Conservation (phyloP, 148 eudicot genomes). For the Diospyros kaki region DNA sequence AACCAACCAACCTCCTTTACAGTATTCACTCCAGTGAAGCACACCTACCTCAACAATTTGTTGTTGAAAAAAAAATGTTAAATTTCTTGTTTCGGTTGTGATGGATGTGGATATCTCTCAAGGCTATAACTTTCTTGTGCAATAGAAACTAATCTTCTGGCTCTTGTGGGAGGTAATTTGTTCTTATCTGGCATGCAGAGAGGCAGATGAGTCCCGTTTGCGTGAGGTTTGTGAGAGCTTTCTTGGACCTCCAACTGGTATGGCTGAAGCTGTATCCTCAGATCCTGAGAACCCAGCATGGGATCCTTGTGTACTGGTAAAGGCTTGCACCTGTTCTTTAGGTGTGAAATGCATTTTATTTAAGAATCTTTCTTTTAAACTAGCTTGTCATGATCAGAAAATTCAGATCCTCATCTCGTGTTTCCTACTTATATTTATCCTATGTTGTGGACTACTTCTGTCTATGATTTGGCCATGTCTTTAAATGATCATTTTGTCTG, state of each 20-base stretch:
- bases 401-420: not conserved
- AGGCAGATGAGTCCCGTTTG: slow-evolving; percentile 85
- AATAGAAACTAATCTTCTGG: not conserved
- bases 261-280: slow-evolving; percentile 51
- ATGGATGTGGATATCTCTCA: slow-evolving; percentile 1
- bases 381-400: not conserved
- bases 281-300: slow-evolving; percentile 52
- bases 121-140: not conserved
- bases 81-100: too few species aligned
- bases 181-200: slow-evolving; percentile 43
- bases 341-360: not conserved
- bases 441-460: not conserved
- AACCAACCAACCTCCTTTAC: too few species aligned
- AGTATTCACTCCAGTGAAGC: not conserved
- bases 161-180: not conserved
- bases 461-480: not conserved
- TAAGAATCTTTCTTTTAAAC: not conserved
- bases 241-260: slow-evolving; percentile 96
- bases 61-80: not conserved
- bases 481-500: not conserved
- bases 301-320: slow-evolving; percentile 93
- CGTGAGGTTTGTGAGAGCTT: slow-evolving; percentile 94
- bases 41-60: not conserved
- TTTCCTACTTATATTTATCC: not conserved
- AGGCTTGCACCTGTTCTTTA: slow-evolving; percentile 23